Base-by-base conservation (phyloP, 2,329 filamentous ascomycete genomes). In the Aspergillus terreus region DNA sequence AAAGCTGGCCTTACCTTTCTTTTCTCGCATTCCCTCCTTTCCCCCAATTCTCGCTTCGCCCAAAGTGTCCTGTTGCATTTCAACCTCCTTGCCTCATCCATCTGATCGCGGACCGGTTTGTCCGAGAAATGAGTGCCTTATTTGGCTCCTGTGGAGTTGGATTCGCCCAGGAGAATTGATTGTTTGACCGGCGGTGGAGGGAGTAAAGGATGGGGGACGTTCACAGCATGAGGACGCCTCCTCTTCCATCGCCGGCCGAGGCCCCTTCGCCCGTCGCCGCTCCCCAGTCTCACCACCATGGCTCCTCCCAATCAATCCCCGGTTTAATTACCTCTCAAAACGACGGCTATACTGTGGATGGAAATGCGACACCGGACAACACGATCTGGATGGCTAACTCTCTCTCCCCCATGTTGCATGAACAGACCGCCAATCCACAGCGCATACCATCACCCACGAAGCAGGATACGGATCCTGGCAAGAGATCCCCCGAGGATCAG, bases 171-270 rank as follows among this genome's bases (percentile, higher is more conserved):
- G 69, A 64, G 58, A 61, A 58, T 52, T 69, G 56, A 65, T 55
- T 66, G 57, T 60, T 59, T 61, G 62, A 59, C 60, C 61, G 64
- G 61, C 55, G 63, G 59, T 60, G 60, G 61, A 68, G 63, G 64
- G 52, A 61, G 54, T 57, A 60, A 55, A 65, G 56, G 58, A 69
- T 71, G 67, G 68, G 62, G 60, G 65, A 70, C 58, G 61, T 66
- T 60, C 61, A 62, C 61, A 67, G 61, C 53, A 68, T 68, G 67
- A 71, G 65, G 61, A 71, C 65, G 52, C 62, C 69, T 66, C 67
- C 71, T 56, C 67, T 69, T 59, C 63, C 70, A 60, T 72, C 71
- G 55, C 69, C 69, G 57, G 65, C 66, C 52, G 66, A 70, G 57
- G 66, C 67, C 49, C 62, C 67, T 50, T 66, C 69, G 53, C 56